Conservation (phyloP, 2,329 filamentous ascomycete genomes). For the Fusarium brevicatenulatum region DNA sequence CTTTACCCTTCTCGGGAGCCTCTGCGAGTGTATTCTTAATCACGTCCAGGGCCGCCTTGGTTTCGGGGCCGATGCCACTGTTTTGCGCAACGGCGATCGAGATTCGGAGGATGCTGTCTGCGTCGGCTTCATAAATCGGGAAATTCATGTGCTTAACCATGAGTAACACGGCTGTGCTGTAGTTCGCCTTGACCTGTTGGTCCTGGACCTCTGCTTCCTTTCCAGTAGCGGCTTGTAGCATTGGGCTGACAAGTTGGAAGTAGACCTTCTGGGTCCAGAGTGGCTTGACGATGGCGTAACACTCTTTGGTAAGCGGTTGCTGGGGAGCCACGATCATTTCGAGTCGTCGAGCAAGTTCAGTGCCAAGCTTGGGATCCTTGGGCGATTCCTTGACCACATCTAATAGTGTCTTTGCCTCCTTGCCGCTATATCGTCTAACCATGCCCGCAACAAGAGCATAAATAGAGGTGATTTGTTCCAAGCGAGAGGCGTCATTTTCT, state of each 20-base stretch:
- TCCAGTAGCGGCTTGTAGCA: slow-evolving; percentile 54
- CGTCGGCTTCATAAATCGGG: slow-evolving; percentile 63
- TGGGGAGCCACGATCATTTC: slow-evolving; percentile 56
- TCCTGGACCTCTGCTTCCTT: slow-evolving; percentile 45
- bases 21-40: slow-evolving; percentile 59
- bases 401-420: slow-evolving; percentile 48
- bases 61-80: slow-evolving; percentile 55
- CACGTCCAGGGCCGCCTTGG: slow-evolving; percentile 59
- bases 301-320: slow-evolving; percentile 52
- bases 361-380: slow-evolving; percentile 48
- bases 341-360: slow-evolving; percentile 54
- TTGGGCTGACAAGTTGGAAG: slow-evolving; percentile 56
- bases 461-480: slow-evolving; percentile 47
- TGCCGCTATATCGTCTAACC: slow-evolving; percentile 52
- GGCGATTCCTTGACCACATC: slow-evolving; percentile 51
- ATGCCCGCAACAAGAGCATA: slow-evolving; percentile 53
- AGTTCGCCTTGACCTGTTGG: slow-evolving; percentile 50
- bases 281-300: slow-evolving; percentile 56
- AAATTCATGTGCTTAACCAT: slow-evolving; percentile 62
- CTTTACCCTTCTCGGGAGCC: slow-evolving; percentile 57
- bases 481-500: slow-evolving; percentile 16
- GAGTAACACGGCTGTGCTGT: slow-evolving; percentile 59
- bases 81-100: slow-evolving; percentile 59
- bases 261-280: slow-evolving; percentile 63
- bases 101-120: slow-evolving; percentile 58